Evolutionary conservation across 495 filamentous ascomycete species (phyloP), one percentile per base, ranked within the genome.

Genomic region (Neurospora sp.): DNA sequence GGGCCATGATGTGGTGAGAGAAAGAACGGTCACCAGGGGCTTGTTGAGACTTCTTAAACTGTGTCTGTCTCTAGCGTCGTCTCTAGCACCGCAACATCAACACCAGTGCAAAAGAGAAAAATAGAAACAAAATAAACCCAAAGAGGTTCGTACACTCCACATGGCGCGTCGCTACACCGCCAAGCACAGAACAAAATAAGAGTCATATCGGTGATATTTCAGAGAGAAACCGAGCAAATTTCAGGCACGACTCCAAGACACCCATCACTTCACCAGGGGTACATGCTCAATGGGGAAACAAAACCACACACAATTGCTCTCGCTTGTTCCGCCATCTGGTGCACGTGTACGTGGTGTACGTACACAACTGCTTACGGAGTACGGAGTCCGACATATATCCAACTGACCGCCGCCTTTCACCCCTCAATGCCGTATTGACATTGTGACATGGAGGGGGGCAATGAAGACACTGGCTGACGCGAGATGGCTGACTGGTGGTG

Each of bases 401-500:
- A 61, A 61, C 53, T 61, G 53, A 61, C 53, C 53, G 53, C 53
- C 53, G 53, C 14, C 53, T 35, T 35, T 65, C 53, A 61, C 16
- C 53, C 22, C 27, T 65, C 53, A 61, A 37, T 35, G 53, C 53
- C 53, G 53, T 35, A 35, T 31, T 61, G 53, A 61, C 53, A 65
- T 65, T 65, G 53, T 17, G 53, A 37, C 53, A 65, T 65, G 1
- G 53, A 65, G 53, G 53, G 53, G 53, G 14, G 27, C 53, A 8
- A 65, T 65, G 27, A 65, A 35, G 53, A 35, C 53, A 65, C 53
- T 8, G 53, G 53, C 53, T 77, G 72, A 77, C 70, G 76, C 74
- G 74, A 76, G 70, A 75, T 73, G 72, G 74, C 70, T 71, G 76
- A 74, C 12, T 42, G 12, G 74, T 77, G 74, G 74, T 77, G 74